Evolutionary conservation across 495 filamentous ascomycete species (phyloP).

Genomic region (Articulospora tetracladia): DNA sequence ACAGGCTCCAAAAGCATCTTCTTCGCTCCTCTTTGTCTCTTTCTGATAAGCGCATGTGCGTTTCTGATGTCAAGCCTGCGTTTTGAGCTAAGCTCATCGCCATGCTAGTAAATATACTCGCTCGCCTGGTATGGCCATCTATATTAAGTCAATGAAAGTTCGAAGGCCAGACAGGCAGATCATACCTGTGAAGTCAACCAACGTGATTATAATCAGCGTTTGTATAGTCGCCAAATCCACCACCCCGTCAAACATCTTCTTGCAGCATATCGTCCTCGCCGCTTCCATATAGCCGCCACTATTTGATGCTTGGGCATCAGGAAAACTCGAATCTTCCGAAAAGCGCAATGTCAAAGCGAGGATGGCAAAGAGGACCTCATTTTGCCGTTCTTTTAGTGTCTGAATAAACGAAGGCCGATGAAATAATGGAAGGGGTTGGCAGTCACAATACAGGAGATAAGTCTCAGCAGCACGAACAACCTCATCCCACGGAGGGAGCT

Average conservation of each 20-base stretch:
- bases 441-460: slow-evolving; percentile 43
- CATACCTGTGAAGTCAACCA: slow-evolving; percentile 46
- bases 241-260: slow-evolving; percentile 38
- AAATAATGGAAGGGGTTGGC: slow-evolving; percentile 44
- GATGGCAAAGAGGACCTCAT: slow-evolving; percentile 39
- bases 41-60: slow-evolving; percentile 19
- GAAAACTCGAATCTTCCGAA: slow-evolving; percentile 21
- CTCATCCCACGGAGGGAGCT: slow-evolving; percentile 39
- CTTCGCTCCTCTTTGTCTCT: slow-evolving; percentile 38
- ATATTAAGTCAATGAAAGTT: background rate
- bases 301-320: slow-evolving; percentile 14
- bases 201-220: slow-evolving; percentile 39
- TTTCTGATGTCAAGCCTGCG: slow-evolving; percentile 37
- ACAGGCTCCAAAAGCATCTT: slow-evolving; percentile 47
- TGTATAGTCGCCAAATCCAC: slow-evolving; percentile 47
- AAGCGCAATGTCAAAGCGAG: slow-evolving; percentile 38
- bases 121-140: slow-evolving; percentile 46
- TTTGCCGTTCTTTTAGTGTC: slow-evolving; percentile 32
- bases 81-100: slow-evolving; percentile 44
- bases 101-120: slow-evolving; percentile 44
- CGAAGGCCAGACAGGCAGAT: background rate
- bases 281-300: slow-evolving; percentile 39
- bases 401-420: slow-evolving; percentile 33
- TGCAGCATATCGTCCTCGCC: slow-evolving; percentile 38
- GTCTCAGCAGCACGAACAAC: slow-evolving; percentile 34